Base-by-base conservation (phyloP, 768 basidiomycete species). In the Amanita jacksonii region DNA sequence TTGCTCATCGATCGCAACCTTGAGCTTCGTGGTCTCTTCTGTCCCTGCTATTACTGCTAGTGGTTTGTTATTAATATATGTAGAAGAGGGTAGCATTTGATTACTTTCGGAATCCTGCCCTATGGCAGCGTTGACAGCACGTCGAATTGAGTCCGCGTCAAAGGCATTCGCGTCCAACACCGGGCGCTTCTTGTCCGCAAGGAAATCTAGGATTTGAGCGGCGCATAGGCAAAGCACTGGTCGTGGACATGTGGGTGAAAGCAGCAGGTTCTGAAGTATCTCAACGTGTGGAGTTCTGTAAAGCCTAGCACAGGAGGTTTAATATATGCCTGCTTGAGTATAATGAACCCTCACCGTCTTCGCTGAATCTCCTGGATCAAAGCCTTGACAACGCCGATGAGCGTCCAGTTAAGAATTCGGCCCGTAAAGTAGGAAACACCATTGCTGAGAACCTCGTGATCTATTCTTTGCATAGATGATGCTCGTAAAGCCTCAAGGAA, bases 351-450 rank as follows among this genome's bases (percentile, higher is more conserved):
- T 52, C 52, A 85, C 85, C 66, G 66, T 48, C 62, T 68, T 24
- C 68, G 66, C 43, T 76, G 69, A 30, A 85, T 69, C 40, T 88
- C 83, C 46, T 63, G 68, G 20, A 78, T 57, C 44, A 89, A 66
- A 1, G 70, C 73, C 56, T 73, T 74, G 43, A 87, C 68, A 8
- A 88, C 77, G 2, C 84, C 83, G 2, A 81, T 78, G 4, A 88
- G 69, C 0, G 85, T 87, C 87, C 87, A 90, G 49, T 75, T 79
- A 31, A 90, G 67, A 15, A 89, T 63, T 0, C 79, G 76, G 4
- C 77, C 76, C 16, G 78, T 72, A 52, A 89, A 88, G 58, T 85
- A 89, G 4, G 81, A 79, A 27, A 87, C 69, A 1, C 87, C 87
- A 49, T 82, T 88, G 57, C 72, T 72, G 16, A 90, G 60, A 15